Percentiles rank a stretch among this genome's conserved stretches.
Evolutionary conservation across 2,329 filamentous ascomycete species (phyloP).

Genomic region (Phoma herbarum): DNA sequence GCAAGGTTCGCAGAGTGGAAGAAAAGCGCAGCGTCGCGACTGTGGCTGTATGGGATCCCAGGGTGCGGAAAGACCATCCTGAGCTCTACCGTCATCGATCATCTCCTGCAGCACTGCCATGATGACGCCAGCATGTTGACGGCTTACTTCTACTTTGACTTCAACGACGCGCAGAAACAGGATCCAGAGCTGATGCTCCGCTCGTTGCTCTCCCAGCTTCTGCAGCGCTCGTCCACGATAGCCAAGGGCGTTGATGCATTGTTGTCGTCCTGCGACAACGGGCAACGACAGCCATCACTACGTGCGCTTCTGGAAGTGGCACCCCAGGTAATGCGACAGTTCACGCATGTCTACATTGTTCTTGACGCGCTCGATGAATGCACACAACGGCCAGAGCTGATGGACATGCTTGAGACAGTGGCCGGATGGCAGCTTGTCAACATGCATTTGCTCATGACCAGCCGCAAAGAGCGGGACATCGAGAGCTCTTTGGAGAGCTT

Average conservation of each 20-base stretch:
- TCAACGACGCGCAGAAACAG: conserved; percentile 52
- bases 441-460: conserved; percentile 41
- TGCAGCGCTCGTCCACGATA: conserved; percentile 23
- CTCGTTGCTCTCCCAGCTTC: conserved; percentile 52
- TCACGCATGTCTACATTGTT: conserved; percentile 28
- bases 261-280: conserved; percentile 35
- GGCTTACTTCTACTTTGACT: conserved; percentile 47
- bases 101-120: conserved; percentile 31
- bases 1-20: conserved; percentile 46
- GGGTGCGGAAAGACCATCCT: conserved; percentile 57
- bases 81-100: conserved; percentile 50
- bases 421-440: conserved; percentile 32
- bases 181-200: conserved; percentile 46
- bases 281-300: conserved; percentile 30
- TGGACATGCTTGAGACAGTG: conserved; percentile 32
- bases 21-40: conserved; percentile 33
- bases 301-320: conserved; percentile 33
- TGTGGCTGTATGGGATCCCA: conserved; percentile 54
- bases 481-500: conserved; percentile 29
- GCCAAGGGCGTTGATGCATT: conserved; percentile 34
- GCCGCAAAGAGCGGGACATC: conserved; percentile 42
- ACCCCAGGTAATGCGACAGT: conserved; percentile 36
- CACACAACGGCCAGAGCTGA: conserved; percentile 30
- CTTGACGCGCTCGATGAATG: conserved; percentile 47
- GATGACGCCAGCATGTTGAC: conserved; percentile 19